A percentile compares a stretch with the other conserved stretches of the same genome.
phyloP scores from a whole-genome alignment of 2,329 filamentous ascomycete species.

The Ceratocystis alfenasii region DNA sequence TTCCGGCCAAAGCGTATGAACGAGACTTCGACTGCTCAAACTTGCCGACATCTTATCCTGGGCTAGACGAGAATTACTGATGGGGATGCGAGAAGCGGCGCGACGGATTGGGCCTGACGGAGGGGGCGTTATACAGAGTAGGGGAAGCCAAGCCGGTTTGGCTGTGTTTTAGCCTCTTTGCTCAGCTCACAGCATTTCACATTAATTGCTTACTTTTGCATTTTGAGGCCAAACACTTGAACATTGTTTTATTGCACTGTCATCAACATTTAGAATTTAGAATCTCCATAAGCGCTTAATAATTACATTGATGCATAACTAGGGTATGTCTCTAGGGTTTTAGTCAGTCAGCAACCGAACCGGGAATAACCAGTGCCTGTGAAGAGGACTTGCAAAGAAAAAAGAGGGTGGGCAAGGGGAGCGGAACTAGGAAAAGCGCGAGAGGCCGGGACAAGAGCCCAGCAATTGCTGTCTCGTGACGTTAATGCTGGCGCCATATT shows the following conservation, averaged over 20 bases:
- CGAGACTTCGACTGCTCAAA: slow-evolving; percentile 56
- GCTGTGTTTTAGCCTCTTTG: too few species aligned
- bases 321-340: neutral
- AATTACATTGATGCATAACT: neutral
- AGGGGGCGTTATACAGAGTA: neutral
- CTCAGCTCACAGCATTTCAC: too few species aligned
- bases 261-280: too few species aligned
- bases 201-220: too few species aligned
- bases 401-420: neutral
- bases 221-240: too few species aligned
- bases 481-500: neutral
- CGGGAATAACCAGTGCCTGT: neutral
- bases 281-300: too few species aligned
- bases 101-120: neutral
- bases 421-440: neutral
- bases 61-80: slow-evolving; percentile 35
- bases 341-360: neutral
- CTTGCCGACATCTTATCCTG: slow-evolving; percentile 43
- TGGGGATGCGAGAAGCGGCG: neutral
- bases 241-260: too few species aligned
- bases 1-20: slow-evolving; percentile 64
- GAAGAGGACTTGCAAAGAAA: neutral
- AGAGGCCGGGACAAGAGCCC: neutral
- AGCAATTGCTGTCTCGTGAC: neutral
- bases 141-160: too few species aligned